Evolutionary conservation across 2,329 filamentous ascomycete species (phyloP), one percentile per base, ranked within the genome.

Genomic region (Botrytis hyacinthi): DNA sequence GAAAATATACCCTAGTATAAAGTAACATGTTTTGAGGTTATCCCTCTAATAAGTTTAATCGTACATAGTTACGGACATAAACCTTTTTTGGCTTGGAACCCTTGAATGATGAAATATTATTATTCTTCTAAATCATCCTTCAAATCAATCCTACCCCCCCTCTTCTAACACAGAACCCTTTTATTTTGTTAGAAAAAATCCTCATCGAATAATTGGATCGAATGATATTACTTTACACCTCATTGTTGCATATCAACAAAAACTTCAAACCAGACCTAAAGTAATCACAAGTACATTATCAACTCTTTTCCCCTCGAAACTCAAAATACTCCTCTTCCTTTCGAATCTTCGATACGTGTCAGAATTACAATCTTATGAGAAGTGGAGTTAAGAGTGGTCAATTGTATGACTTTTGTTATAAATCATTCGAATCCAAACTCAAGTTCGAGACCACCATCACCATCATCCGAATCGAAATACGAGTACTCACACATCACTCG

Each of bases 151-250:
- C 26, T 42, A 22, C 26, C 46, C 22, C 44, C 46, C 16, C n/a
- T 51, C 22, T 29, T 68, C 26, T 20, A 29, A 54, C 40, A 29
- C 14, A 37, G 48, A 67, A 46, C 62, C 6, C 22, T 40, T 40
- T 66, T 67, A 32, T n/a, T n/a, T 66, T 67, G 18, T 16, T 16
- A 16, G n/a, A 7, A 29, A 20, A n/a, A 29, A 44, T 32, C 32
- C 65, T 54, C 22, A 26, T 29, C 18, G 37, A 54, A 12, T 51
- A 40, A 37, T 12, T 5, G 9, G 7, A 51, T 51, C 44, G 63
- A 37, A 67, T 46, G 63, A 67, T 67, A 51, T 51, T 51, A 67
- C 26, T 35, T 37, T 66, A n/a, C 63, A 51, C 63, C 44, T 66
- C 29, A 66, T 44, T 32, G 20, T 22, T 67, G 44, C 44, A 67